Evolutionary conservation across 257 asterid species (phyloP), one percentile per base, ranked within the genome.

Genomic region (Lithospermum erythrorhizon): DNA sequence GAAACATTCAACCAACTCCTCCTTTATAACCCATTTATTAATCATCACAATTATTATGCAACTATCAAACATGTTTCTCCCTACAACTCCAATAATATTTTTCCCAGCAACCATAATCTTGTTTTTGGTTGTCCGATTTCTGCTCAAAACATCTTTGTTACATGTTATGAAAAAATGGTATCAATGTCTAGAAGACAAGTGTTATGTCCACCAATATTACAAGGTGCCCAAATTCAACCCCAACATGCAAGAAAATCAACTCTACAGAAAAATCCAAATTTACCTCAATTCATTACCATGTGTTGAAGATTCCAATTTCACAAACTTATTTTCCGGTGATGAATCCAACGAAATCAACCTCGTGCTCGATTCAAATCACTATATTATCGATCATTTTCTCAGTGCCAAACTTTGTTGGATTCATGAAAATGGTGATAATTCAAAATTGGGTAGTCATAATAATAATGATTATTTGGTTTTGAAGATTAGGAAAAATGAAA

Each of bases 191-290:
- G 76, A 72, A 45, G 96, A 85, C 16, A 74, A 73, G 57, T 87
- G 76, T 63, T 79, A 81, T 37, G 87, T 79, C 9, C 75, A 83
- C 62, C 98, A 90, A 72, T 81, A 72, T 73, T 90, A 87, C 85
- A 87, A 71, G 55, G 98, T 90, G 17, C 96, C 96, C 0, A 86
- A 85, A 66, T 82, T 85, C 94, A 90, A 90, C 72, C 77, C 79
- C 21, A 74, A 83, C 80, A 79, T 85, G 90, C 98, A 87, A 82
- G 95, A 87, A 21, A 90, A 90, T 78, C 96, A 85, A 49, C 72
- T 90, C 29, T 83, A 77, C 58, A 55, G 83, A 9, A 82, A 75
- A 78, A 91, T 87, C 24, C 66, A 66, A 52, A 61, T 85, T 61
- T 90, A 90, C 76, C 87, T 87, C 18, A 87, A 81, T 73, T 87